Base-by-base conservation (phyloP, 441 rosid species). In the Corymbia citriodora region DNA sequence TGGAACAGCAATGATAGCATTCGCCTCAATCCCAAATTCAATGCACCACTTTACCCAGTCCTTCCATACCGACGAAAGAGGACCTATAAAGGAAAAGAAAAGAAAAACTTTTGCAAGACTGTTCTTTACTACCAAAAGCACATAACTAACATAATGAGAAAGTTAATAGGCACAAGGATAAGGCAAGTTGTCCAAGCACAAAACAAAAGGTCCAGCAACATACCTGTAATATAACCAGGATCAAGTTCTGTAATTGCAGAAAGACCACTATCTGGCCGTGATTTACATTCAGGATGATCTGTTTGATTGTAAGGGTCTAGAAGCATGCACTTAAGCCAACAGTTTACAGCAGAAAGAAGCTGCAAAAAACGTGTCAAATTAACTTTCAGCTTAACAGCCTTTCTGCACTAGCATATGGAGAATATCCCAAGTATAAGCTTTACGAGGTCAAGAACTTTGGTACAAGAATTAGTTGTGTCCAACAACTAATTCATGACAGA, bases 21-120 rank as follows among this genome's bases (percentile, higher is more conserved):
- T 96, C 63, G 99, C 97, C 92, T 97, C 99, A 55, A 98, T 94
- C 59, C 99, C 99, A 89, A 98, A 97, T 94, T 97, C 98, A 90
- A 98, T 94, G 93, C 99, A 98, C 99, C 99, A 98, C 93, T 96
- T 97, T 91, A 98, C 93, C 99, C 99, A 98, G 87, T 98, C 99
- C 95, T 97, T 98, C 99, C 99, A 98, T 55, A 98, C 98, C 2
- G 99, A 97, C 65, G 99, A 98, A 88, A 98, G 98, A 48, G 99
- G 98, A 93, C 99, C 99, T 98, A 93, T 85, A 63, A 89, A 81
- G 90, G 91, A 87, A 90, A 40, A 81, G 90, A 92, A 87, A 90
- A 33, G 33, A 88, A 55, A 55, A 89, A 79, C 21, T 55, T 55
- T 81, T n/a, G 55, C 88, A 87, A 54, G 89, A 89, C 87, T 54